These are phyloP conservation scores for Colletotrichum aenigma DNA, from an alignment of 2,329 filamentous ascomycete genomes.

Conservation along the genomic window DNA sequence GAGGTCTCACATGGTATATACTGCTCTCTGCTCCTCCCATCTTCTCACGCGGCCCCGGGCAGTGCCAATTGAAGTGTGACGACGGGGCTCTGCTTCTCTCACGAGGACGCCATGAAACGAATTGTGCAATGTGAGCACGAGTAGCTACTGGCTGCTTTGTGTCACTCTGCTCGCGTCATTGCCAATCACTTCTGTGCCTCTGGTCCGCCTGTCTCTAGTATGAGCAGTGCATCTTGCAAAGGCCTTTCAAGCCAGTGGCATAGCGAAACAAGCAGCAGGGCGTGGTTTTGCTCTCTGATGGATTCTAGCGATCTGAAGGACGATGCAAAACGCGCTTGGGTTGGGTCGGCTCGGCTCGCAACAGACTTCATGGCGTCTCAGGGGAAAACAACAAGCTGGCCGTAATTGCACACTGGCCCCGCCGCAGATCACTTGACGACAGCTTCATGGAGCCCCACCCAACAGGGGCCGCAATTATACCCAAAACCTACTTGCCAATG, in stretches of 20 bases:
- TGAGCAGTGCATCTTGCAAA: not conserved
- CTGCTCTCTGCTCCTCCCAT: not conserved
- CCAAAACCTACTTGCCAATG: not conserved
- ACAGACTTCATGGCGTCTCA: not conserved
- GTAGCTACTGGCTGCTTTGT: not conserved
- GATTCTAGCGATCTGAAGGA: not conserved
- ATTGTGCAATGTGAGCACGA: not conserved
- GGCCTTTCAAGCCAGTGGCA: not conserved
- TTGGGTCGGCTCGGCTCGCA: too few species aligned
- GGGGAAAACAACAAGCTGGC: not conserved
- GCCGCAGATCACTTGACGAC: not conserved
- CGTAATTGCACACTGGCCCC: not conserved
- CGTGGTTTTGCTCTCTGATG: not conserved
- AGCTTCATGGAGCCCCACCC: not conserved
- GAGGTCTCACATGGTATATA: conserved; percentile 82
- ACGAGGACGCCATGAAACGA: not conserved
- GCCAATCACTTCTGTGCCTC: not conserved
- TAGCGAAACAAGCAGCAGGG: not conserved
- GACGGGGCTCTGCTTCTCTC: not conserved
- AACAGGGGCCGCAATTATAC: not conserved
- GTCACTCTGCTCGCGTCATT: not conserved
- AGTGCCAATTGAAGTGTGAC: not conserved
- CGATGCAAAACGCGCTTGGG: not conserved
- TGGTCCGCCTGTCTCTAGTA: not conserved
- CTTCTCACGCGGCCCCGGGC: conserved; percentile 4